Evolutionary conservation across 257 asterid genomes (phyloP), one percentile per base, ranked within the genome.

Genomic region (Fraxinus anomala): DNA sequence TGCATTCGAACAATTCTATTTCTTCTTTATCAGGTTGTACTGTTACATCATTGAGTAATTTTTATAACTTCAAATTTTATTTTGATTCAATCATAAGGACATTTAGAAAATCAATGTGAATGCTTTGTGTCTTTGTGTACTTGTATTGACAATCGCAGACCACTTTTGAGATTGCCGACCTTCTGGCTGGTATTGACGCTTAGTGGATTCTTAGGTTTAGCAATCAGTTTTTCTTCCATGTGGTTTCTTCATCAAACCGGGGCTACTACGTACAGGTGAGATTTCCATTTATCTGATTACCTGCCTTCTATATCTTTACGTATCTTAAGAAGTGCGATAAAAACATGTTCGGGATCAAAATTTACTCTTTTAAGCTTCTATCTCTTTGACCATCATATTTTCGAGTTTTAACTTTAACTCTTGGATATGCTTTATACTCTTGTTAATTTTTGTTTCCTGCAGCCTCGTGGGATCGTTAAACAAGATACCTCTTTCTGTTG

Each of bases 171-270:
- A 79, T 81, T 86, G 75, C 97, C 97, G 37, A 81, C 81, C 26
- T 94, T 94, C 89, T 94, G 97, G 98, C 24, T 87, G 78, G 90
- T 94, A 71, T 85, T 91, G 56, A 94, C 98, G 13, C 75, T 94
- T 30, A 94, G 98, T 77, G 98, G 98, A 77, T 83, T 94, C 71
- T 80, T 91, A 93, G 98, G 98, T 34, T 83, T 92, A 68, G 97
- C 93, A 14, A 94, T 94, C 79, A 94, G 98, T 88, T 92, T 94
- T 86, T 90, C 98, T 61, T 94, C 98, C 68, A 90, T 94, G 98
- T 94, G 98, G 98, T 94, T 94, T 86, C 97, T 94, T 75, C 98
- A 92, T 89, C 98, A 94, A 86, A 94, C 98, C 0, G 91, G 95
- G 66, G 97, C 97, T 73, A 94, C 98, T 59, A 94, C 98, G 1